phyloP scores from a whole-genome alignment of 768 basidiomycete genomes.

The Multifurca ochricompacta region DNA sequence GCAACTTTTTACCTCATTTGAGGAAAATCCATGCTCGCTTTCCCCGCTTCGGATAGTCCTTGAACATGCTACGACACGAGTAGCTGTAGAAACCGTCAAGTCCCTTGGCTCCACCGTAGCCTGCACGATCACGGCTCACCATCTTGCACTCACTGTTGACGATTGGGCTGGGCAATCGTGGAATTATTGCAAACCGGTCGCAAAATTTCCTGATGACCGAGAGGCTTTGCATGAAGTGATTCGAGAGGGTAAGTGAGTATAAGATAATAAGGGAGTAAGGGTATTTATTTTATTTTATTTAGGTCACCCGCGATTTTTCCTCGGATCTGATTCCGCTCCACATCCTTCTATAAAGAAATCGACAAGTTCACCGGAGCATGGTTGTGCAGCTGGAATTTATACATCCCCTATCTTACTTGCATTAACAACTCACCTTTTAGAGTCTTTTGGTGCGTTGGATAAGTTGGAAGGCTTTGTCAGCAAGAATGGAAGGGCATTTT shows the following conservation, averaged over 20 bases:
- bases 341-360: slow-evolving; percentile 69
- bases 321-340: slow-evolving; percentile 95
- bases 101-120: slow-evolving; percentile 74
- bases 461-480: slow-evolving; percentile 76
- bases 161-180: slow-evolving; percentile 94
- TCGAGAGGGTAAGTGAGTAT: slow-evolving; percentile 62
- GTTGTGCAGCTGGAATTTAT: slow-evolving; percentile 94
- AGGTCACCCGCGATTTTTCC: slow-evolving; percentile 94
- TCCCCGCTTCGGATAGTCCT: slow-evolving; percentile 91
- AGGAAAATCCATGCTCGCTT: slow-evolving; percentile 73
- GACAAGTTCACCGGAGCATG: slow-evolving; percentile 55
- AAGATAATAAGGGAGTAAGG: no score
- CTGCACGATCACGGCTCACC: slow-evolving; percentile 96
- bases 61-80: slow-evolving; percentile 92
- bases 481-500: slow-evolving; percentile 72
- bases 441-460: slow-evolving; percentile 81
- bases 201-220: slow-evolving; percentile 91
- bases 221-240: slow-evolving; percentile 73
- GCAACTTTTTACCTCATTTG: slow-evolving; percentile 84
- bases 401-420: slow-evolving; percentile 91
- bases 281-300: slow-evolving; percentile 1
- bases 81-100: slow-evolving; percentile 83
- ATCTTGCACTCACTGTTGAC: slow-evolving; percentile 88
- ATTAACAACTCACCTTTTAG: slow-evolving; percentile 79
- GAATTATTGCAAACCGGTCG: slow-evolving; percentile 97